Conservation (phyloP, 2,329 filamentous ascomycete genomes). For the Aspergillus niger region DNA sequence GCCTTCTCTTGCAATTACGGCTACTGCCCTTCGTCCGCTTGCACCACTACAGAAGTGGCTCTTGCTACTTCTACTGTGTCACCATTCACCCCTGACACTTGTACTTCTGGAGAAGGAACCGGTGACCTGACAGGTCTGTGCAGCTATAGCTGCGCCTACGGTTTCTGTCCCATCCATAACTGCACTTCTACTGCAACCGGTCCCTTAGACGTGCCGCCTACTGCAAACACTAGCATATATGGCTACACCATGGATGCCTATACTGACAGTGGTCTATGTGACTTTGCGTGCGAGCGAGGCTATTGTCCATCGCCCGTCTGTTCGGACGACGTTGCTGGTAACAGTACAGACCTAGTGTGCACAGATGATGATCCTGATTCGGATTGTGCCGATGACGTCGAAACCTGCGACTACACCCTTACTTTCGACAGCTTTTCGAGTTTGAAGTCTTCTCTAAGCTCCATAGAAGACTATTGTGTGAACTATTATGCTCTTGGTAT, state of each 20-base stretch:
- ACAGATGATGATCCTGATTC: not conserved
- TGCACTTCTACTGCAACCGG: conserved; percentile 1
- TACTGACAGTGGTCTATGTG: conserved; percentile 1
- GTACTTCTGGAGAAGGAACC: not conserved
- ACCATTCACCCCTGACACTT: conserved; percentile 9
- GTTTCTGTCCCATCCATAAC: not conserved
- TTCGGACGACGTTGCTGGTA: not conserved
- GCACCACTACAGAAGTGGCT: conserved; percentile 12
- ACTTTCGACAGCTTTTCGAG: not conserved
- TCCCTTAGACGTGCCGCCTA: not conserved
- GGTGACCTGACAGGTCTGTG: not conserved
- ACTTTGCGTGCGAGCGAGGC: conserved; percentile 8
- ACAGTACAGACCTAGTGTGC: not conserved
- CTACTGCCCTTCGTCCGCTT: conserved; percentile 12
- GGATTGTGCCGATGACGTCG: not conserved
- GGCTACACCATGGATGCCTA: not conserved
- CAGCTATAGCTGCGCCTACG: not conserved
- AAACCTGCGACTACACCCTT: conserved; percentile 1
- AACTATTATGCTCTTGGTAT: not conserved
- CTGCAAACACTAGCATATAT: conserved; percentile 1
- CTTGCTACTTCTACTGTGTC: conserved; percentile 14
- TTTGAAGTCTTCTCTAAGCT: not conserved
- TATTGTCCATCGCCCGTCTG: conserved; percentile 4
- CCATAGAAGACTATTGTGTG: not conserved
- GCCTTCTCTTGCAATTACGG: conserved; percentile 17